Evolutionary conservation across 2,329 filamentous ascomycete species (phyloP).

Genomic region (Clarireedia homoeocarpa): DNA sequence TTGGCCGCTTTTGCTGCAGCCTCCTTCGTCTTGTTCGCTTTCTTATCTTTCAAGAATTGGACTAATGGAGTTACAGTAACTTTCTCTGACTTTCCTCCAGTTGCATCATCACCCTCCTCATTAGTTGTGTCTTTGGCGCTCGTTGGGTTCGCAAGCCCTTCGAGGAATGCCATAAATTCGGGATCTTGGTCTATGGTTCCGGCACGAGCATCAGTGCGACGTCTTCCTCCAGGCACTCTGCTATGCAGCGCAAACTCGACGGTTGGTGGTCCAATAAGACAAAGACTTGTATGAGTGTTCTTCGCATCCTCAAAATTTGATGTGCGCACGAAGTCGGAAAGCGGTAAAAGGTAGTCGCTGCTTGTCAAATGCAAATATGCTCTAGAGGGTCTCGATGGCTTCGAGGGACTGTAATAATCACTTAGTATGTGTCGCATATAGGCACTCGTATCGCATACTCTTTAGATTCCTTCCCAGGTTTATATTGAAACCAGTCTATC

Average conservation of each 20-base stretch:
- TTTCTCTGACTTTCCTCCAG: constrained; percentile 38
- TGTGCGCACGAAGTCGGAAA: constrained; percentile 64
- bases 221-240: constrained; percentile 68
- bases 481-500: constrained; percentile 76
- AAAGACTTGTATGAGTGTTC: constrained; percentile 62
- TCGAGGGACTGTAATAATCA: constrained; percentile 55
- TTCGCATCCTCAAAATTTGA: constrained; percentile 74
- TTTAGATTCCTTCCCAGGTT: constrained; percentile 68
- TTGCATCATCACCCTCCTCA: constrained; percentile 15
- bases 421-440: constrained; percentile 4
- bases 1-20: constrained; percentile 43
- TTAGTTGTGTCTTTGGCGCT: constrained; percentile 41
- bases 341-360: constrained; percentile 54
- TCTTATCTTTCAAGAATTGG: constrained; percentile 86
- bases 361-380: constrained; percentile 78
- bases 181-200: constrained; percentile 95
- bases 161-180: constrained; percentile 90
- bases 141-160: constrained; percentile 68
- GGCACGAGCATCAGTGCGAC: constrained; percentile 73
- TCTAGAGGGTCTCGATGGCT: constrained; percentile 71
- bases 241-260: constrained; percentile 80
- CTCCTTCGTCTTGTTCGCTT: constrained; percentile 64
- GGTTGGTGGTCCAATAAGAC: constrained; percentile 68
- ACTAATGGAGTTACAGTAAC: constrained; percentile 81
- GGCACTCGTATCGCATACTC: constrained; percentile 50